Evolutionary conservation across 805 yeast species (phyloP).

Genomic region (Candida odintsovae): DNA sequence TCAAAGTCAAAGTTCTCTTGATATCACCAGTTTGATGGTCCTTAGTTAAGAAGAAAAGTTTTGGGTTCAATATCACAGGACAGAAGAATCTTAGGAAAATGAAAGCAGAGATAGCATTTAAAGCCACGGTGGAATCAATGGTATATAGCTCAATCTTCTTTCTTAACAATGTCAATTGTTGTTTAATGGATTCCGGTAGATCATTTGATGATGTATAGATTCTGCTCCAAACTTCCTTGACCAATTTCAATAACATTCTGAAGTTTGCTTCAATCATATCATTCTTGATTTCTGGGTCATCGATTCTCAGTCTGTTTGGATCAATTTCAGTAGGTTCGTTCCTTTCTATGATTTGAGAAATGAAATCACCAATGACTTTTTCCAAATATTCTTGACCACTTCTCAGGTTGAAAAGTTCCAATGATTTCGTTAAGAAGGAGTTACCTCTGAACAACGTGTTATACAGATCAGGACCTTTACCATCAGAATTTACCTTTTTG

Average conservation of each 20-base stretch:
- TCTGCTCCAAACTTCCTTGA: slow-evolving; percentile 57
- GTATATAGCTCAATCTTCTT: slow-evolving; percentile 59
- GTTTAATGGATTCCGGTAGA: slow-evolving; percentile 62
- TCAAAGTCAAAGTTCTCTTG: slow-evolving; percentile 72
- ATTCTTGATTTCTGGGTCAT: slow-evolving; percentile 31
- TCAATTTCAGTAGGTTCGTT: slow-evolving; percentile 70
- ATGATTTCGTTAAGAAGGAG: slow-evolving; percentile 71
- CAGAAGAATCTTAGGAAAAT: slow-evolving; percentile 80
- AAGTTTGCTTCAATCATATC: slow-evolving; percentile 42
- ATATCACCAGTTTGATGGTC: slow-evolving; percentile 65
- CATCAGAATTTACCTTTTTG: background rate
- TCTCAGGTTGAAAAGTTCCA: slow-evolving; percentile 71
- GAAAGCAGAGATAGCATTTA: slow-evolving; percentile 78
- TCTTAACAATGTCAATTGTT: slow-evolving; percentile 58
- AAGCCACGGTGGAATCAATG: slow-evolving; percentile 40
- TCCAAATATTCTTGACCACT: slow-evolving; percentile 77
- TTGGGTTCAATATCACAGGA: slow-evolving; percentile 90
- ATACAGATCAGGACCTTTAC: slow-evolving; percentile 33
- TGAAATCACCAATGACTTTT: slow-evolving; percentile 64
- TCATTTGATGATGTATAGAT: slow-evolving; percentile 67
- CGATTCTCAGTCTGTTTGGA: slow-evolving; percentile 48
- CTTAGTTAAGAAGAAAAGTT: slow-evolving; percentile 66
- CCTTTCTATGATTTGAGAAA: slow-evolving; percentile 43
- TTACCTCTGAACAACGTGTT: slow-evolving; percentile 79
- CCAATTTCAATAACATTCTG: slow-evolving; percentile 42